These are phyloP conservation scores for Fraxinus sp. DNA, from an alignment of 305 asterid species.

Conservation along the genomic window DNA sequence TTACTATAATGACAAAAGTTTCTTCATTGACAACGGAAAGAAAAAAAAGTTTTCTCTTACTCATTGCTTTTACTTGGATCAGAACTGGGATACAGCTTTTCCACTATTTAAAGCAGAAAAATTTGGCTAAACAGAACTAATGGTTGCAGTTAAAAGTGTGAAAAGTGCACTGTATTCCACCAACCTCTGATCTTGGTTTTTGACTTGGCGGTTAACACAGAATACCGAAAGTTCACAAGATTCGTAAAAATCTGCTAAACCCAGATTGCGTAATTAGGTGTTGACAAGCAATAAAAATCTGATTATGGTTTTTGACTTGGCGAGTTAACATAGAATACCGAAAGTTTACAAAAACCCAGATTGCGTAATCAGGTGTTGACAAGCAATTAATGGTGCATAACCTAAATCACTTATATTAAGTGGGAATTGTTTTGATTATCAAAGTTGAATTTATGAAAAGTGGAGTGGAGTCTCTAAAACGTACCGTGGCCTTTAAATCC, in stretches of 20 bases:
- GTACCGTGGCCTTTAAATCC: slow-evolving; percentile 35
- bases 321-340: neutral
- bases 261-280: slow-evolving; percentile 2
- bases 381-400: slow-evolving; percentile 21
- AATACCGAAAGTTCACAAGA: neutral
- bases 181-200: slow-evolving; percentile 3
- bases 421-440: slow-evolving; percentile 18
- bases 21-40: neutral
- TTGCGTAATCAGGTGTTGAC: slow-evolving; percentile 20
- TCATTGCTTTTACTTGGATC: neutral
- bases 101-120: neutral
- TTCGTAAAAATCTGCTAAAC: neutral
- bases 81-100: neutral
- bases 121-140: neutral
- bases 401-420: neutral
- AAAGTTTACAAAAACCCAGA: neutral
- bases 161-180: slow-evolving; percentile 5
- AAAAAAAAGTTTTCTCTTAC: neutral
- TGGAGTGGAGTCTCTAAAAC: slow-evolving; percentile 34
- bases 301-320: slow-evolving; percentile 3
- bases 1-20: neutral
- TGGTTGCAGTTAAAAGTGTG: slow-evolving; percentile 9
- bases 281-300: slow-evolving; percentile 3
- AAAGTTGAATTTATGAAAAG: slow-evolving; percentile 44
- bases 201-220: slow-evolving; percentile 1